Percentiles rank a stretch among this genome's conserved stretches.
These are phyloP conservation scores for Pseudotsuga menziesii DNA, from an alignment of 75 land plant species.

Conservation along the genomic window DNA sequence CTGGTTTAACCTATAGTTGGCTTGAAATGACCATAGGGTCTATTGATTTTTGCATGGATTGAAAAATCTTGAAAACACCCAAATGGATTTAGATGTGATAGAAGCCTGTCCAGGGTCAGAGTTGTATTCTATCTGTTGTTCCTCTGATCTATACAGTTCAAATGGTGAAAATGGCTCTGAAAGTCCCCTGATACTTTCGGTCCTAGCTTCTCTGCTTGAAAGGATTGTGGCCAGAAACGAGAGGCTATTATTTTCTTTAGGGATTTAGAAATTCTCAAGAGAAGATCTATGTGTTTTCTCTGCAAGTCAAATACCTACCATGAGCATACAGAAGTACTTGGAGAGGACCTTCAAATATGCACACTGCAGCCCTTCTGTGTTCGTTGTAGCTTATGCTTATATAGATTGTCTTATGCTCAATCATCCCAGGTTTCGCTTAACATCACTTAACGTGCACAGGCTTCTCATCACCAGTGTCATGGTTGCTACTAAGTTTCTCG, in stretches of 20 bases:
- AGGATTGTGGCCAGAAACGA: slow-evolving; percentile 59
- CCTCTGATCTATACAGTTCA: slow-evolving; percentile 36
- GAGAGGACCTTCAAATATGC: slow-evolving; percentile 47
- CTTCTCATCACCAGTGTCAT: slow-evolving; percentile 50
- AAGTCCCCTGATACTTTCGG: slow-evolving; percentile 39
- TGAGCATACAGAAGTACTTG: slow-evolving; percentile 29
- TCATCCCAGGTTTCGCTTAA: slow-evolving; percentile 22
- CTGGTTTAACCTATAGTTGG: no score
- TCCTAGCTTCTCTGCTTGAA: slow-evolving; percentile 62
- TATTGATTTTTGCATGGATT: no score
- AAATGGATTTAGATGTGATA: no score
- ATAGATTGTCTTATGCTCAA: slow-evolving; percentile 24
- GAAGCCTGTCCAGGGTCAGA: background rate
- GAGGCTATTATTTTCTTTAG: slow-evolving; percentile 9
- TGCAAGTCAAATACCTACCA: slow-evolving; percentile 16
- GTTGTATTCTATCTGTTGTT: background rate
- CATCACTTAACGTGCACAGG: slow-evolving; percentile 33
- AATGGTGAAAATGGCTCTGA: slow-evolving; percentile 17
- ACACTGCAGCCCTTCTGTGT: slow-evolving; percentile 49
- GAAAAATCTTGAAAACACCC: no score
- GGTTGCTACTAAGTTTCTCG: slow-evolving; percentile 49
- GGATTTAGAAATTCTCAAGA: background rate
- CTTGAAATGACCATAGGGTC: no score
- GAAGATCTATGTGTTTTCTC: background rate
- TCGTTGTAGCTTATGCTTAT: slow-evolving; percentile 46